Evolutionary conservation across 768 basidiomycete genomes (phyloP).

Genomic region (Strobilomyces dryophilus): DNA sequence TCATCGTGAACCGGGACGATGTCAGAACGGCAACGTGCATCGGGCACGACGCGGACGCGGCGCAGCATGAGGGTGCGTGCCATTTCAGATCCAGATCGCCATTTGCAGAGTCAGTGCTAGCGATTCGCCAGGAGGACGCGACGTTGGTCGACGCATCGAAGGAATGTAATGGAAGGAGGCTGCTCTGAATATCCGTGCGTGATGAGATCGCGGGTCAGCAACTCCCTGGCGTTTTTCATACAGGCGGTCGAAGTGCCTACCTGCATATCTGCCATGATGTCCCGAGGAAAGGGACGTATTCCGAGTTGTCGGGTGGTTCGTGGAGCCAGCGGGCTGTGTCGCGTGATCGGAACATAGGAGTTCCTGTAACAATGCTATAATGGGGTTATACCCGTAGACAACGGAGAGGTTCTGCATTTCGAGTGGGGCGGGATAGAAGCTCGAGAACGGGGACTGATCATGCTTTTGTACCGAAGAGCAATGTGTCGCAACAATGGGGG

Average conservation of each 20-base stretch:
- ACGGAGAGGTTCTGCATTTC: background rate
- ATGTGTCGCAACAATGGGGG: background rate
- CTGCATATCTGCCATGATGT: slow-evolving; percentile 78
- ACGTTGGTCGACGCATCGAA: too few relatives aligned
- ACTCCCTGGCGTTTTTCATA: background rate
- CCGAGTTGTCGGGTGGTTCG: slow-evolving; percentile 46
- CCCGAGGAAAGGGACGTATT: slow-evolving; percentile 69
- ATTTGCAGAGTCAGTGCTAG: too few relatives aligned
- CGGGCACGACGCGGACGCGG: background rate
- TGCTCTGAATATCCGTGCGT: too few relatives aligned
- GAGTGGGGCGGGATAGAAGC: background rate
- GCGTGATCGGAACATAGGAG: background rate
- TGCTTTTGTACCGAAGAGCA: slow-evolving; percentile 6
- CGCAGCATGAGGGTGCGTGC: background rate
- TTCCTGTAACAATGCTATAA: background rate
- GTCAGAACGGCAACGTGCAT: background rate
- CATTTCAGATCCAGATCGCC: background rate
- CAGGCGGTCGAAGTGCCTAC: slow-evolving; percentile 32
- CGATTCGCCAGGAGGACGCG: too few relatives aligned
- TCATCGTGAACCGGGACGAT: background rate
- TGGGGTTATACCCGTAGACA: background rate
- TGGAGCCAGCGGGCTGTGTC: slow-evolving; percentile 51
- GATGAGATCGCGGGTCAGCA: too few relatives aligned
- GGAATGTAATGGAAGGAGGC: too few relatives aligned
- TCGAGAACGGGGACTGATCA: background rate